Percentiles rank a stretch among this genome's conserved stretches.
phyloP scores from a whole-genome alignment of 306 rosid genomes.

The Quercus robur region DNA sequence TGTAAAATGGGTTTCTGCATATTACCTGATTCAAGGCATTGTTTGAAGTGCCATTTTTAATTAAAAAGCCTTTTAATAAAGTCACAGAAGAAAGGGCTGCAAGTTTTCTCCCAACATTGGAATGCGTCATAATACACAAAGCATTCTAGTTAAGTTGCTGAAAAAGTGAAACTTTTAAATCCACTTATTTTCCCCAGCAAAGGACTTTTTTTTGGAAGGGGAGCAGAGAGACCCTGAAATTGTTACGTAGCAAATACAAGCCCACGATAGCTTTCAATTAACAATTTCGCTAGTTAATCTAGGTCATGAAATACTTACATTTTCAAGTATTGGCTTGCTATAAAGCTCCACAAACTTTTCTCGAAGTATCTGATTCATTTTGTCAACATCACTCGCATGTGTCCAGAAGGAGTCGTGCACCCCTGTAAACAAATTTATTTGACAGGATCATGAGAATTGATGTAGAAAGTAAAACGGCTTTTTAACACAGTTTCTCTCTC shows the following conservation, averaged over 20 bases:
- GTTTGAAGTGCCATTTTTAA: neutral
- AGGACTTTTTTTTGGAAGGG: neutral
- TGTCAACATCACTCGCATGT: constrained; percentile 75
- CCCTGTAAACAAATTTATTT: constrained; percentile 46
- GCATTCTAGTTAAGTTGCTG: neutral
- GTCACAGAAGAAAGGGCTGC: neutral
- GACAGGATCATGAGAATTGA: neutral
- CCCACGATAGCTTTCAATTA: neutral
- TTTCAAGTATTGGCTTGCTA: constrained; percentile 64
- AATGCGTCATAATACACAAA: neutral
- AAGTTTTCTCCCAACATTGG: neutral
- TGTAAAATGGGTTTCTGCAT: neutral
- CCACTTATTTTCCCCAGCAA: neutral
- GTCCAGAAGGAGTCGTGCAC: constrained; percentile 95
- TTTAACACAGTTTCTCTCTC: neutral
- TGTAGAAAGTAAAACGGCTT: neutral
- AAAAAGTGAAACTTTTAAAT: neutral
- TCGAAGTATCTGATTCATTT: constrained; percentile 69
- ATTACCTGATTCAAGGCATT: neutral
- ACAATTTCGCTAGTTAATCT: neutral
- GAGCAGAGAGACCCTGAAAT: too few species aligned
- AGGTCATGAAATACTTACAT: constrained; percentile 28
- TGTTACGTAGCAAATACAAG: neutral
- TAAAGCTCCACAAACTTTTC: constrained; percentile 82
- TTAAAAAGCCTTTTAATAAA: neutral